Percentiles rank a stretch among this genome's conserved stretches.
These are phyloP conservation scores for Dactylonectria estremocensis DNA, from an alignment of 2,329 filamentous ascomycete species.

Conservation along the genomic window DNA sequence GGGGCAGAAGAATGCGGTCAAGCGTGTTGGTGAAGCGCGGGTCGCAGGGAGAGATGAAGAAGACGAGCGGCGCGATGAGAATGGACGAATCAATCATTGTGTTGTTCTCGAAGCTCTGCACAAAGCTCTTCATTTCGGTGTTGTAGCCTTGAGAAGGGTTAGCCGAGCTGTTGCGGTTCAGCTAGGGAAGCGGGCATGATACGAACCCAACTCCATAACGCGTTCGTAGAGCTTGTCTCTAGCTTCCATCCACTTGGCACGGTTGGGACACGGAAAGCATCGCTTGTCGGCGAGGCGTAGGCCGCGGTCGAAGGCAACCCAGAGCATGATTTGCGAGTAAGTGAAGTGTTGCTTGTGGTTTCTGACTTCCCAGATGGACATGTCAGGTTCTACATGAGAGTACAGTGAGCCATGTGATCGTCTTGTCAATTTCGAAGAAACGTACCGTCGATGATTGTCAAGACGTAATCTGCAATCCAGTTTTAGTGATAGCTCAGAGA, in stretches of 20 bases:
- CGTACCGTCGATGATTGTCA: conserved; percentile 74
- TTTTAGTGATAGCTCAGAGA: background rate
- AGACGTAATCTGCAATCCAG: conserved; percentile 71
- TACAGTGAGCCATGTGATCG: background rate
- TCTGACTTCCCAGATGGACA: conserved; percentile 89
- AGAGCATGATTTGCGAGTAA: conserved; percentile 88
- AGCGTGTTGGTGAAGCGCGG: conserved; percentile 82
- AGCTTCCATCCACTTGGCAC: conserved; percentile 75
- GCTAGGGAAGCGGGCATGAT: too few relatives aligned
- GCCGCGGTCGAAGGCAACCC: conserved; percentile 85
- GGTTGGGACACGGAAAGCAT: conserved; percentile 81
- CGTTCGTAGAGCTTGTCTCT: conserved; percentile 81
- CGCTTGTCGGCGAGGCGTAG: conserved; percentile 82
- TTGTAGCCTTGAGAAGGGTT: conserved; percentile 72
- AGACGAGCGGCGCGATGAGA: conserved; percentile 83
- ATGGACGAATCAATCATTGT: conserved; percentile 82
- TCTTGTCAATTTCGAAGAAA: background rate
- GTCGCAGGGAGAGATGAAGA: conserved; percentile 85
- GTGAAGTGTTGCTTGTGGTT: conserved; percentile 83
- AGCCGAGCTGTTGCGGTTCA: background rate
- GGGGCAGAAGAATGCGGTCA: conserved; percentile 80
- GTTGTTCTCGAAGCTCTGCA: conserved; percentile 82
- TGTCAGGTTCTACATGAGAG: conserved; percentile 72
- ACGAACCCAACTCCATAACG: conserved; percentile 78
- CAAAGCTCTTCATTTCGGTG: conserved; percentile 76